Base-by-base conservation (phyloP, 306 rosid species). In the Prunus mume region DNA sequence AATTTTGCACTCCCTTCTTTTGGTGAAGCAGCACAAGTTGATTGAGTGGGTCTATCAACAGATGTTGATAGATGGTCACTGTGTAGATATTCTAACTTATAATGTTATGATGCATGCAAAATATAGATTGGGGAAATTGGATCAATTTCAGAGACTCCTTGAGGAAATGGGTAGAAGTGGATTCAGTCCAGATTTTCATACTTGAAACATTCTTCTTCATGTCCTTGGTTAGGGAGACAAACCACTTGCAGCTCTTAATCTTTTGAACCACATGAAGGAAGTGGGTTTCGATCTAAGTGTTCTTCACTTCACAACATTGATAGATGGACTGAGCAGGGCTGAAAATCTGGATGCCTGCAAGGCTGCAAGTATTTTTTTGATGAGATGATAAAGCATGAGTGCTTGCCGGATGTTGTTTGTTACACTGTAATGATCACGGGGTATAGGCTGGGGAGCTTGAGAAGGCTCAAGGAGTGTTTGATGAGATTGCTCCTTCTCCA, bases 281-380 rank as follows among this genome's bases (percentile, higher is more conserved):
- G 68, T 77, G 52, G 98, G 99, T 65, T 75, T 87, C 6, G 89
- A 87, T 20, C 98, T 96, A 15, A 84, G 85, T 22, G 88, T 92
- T 78, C 96, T 92, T 83, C 94, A 96, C 88, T 96, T 87, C 86
- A 96, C 99, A 65, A 91, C 99, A 7, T 83, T 92, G 87, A 88
- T 96, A 66, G 93, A 96, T 78, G 99, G 98, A 60, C 86, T 96
- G 80, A 96, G 99, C 81, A 82, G 93, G 85, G 96, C 98, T 41
- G 93, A 96, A 65, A 89, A 91, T 74, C 45, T 92, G 87, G 92
- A 89, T 24, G 98, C 96, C 28, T 89, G 99, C 91, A 84, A n/a
- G n/a, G n/a, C n/a, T n/a, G n/a, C n/a, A n/a, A 81, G 69, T 85
- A 84, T 57, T 91, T 91, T 96, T 96, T 17, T 38, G 86, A 89